These are phyloP conservation scores for Diversispora epigaea DNA, from an alignment of 192 early-diverging fungal genomes.

Conservation along the genomic window DNA sequence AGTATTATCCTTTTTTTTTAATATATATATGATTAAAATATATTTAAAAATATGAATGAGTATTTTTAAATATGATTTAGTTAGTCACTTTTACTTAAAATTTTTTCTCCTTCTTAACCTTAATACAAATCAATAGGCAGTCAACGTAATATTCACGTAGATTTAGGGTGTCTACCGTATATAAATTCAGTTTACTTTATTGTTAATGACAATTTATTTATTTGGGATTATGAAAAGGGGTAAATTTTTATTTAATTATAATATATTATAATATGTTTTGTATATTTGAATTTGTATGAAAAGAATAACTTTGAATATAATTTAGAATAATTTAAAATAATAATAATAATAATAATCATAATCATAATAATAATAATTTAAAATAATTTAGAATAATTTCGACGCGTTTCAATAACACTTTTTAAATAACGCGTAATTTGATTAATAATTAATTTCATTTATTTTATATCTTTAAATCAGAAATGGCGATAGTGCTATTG, in stretches of 20 bases:
- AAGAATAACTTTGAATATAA: too few species aligned
- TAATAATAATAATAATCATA: too few species aligned
- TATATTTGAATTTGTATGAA: background rate
- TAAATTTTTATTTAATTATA: background rate
- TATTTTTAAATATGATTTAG: background rate
- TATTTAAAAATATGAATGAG: background rate
- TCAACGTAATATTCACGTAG: background rate
- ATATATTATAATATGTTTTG: background rate
- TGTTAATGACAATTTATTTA: conserved; percentile 12
- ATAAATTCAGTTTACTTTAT: conserved; percentile 8
- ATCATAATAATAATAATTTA: too few species aligned
- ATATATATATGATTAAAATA: background rate
- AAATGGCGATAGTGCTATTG: conserved; percentile 11
- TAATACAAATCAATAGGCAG: background rate
- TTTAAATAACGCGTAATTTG: background rate
- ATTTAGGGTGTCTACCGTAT: conserved; percentile 13
- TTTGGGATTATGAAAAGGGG: conserved; percentile 24
- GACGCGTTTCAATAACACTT: background rate
- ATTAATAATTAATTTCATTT: background rate
- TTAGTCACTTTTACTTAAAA: too few species aligned
- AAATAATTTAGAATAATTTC: too few species aligned
- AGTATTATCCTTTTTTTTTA: background rate
- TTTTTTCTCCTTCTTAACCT: background rate
- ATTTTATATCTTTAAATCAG: background rate
- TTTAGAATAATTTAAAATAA: too few species aligned